Evolutionary conservation across 176 grass and related monocot species (phyloP).

Genomic region (Cenchrus americanus): DNA sequence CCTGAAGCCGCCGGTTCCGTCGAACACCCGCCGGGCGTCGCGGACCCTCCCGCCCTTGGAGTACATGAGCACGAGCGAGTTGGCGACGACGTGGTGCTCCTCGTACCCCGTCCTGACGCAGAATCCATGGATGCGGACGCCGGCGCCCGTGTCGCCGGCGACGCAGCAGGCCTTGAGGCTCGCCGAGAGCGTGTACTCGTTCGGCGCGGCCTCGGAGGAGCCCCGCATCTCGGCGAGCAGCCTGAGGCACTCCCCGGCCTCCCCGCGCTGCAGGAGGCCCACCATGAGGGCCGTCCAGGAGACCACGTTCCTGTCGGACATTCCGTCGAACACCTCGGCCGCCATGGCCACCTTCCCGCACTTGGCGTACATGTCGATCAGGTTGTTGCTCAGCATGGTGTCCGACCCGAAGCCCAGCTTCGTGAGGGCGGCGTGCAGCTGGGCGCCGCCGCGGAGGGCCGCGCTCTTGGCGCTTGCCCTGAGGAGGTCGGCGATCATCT

Average conservation of each 20-base stretch:
- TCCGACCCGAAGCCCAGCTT: slow-evolving; percentile 53
- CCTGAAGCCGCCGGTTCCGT: slow-evolving; percentile 9
- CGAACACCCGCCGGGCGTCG: slow-evolving; percentile 45
- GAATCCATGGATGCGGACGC: slow-evolving; percentile 34
- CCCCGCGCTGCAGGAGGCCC: slow-evolving; percentile 48
- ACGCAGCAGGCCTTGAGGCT: slow-evolving; percentile 51
- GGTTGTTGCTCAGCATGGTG: slow-evolving; percentile 52
- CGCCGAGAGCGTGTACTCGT: slow-evolving; percentile 60
- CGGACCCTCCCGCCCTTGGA: slow-evolving; percentile 38
- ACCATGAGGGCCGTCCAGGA: slow-evolving; percentile 70
- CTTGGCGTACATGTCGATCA: slow-evolving; percentile 59
- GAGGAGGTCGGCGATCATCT: slow-evolving; percentile 50
- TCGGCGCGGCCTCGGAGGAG: slow-evolving; percentile 36
- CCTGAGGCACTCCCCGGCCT: slow-evolving; percentile 22
- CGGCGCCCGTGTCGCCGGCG: slow-evolving; percentile 21
- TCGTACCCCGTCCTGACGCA: slow-evolving; percentile 51
- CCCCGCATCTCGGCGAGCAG: slow-evolving; percentile 29
- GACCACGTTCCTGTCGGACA: slow-evolving; percentile 50
- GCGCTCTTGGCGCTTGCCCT: slow-evolving; percentile 37
- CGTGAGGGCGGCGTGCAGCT: slow-evolving; percentile 37
- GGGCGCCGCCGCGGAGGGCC: slow-evolving; percentile 34
- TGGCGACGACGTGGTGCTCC: slow-evolving; percentile 43
- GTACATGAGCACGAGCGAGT: slow-evolving; percentile 52
- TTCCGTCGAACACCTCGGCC: slow-evolving; percentile 49
- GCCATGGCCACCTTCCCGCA: slow-evolving; percentile 34